Conservation (phyloP, 176 grass and related monocot genomes). For the Areca catechu region DNA sequence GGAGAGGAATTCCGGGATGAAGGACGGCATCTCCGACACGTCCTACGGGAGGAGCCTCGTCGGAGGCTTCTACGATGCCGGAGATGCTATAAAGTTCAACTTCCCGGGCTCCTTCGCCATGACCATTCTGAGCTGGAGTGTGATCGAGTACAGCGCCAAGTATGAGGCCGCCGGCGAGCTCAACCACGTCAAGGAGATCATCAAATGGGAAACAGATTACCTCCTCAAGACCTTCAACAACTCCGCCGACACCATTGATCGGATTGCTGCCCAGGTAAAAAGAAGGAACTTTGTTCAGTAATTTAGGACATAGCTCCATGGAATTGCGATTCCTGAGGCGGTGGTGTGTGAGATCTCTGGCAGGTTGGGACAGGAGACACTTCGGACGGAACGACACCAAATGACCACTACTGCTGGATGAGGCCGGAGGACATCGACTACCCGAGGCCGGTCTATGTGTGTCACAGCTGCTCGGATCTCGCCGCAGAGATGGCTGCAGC, state of each 20-base stretch:
- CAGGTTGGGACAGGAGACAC: slow-evolving; percentile 11
- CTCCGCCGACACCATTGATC: slow-evolving; percentile 8
- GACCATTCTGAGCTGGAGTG: slow-evolving; percentile 16
- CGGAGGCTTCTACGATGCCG: slow-evolving; percentile 11
- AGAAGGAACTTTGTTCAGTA: too few species aligned
- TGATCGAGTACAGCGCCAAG: slow-evolving; percentile 16
- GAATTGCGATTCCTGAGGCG: background rate
- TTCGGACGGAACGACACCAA: background rate
- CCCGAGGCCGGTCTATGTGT: slow-evolving; percentile 1
- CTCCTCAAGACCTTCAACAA: slow-evolving; percentile 16
- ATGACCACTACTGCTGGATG: slow-evolving; percentile 16
- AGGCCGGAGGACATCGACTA: slow-evolving; percentile 11
- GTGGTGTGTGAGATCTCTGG: background rate
- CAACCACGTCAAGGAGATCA: slow-evolving; percentile 9
- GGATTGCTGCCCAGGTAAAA: background rate
- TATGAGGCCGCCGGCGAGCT: slow-evolving; percentile 15
- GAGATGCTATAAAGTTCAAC: slow-evolving; percentile 16
- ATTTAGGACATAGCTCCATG: too few species aligned
- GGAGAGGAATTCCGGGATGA: slow-evolving; percentile 14
- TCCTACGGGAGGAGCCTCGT: background rate
- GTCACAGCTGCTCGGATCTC: slow-evolving; percentile 6
- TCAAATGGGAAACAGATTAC: slow-evolving; percentile 11
- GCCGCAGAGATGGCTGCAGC: slow-evolving; percentile 3
- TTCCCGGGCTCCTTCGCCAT: slow-evolving; percentile 13
- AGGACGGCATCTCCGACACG: slow-evolving; percentile 5